phyloP scores from a whole-genome alignment of 2,329 filamentous ascomycete species.

The Fusarium mundagurra region DNA sequence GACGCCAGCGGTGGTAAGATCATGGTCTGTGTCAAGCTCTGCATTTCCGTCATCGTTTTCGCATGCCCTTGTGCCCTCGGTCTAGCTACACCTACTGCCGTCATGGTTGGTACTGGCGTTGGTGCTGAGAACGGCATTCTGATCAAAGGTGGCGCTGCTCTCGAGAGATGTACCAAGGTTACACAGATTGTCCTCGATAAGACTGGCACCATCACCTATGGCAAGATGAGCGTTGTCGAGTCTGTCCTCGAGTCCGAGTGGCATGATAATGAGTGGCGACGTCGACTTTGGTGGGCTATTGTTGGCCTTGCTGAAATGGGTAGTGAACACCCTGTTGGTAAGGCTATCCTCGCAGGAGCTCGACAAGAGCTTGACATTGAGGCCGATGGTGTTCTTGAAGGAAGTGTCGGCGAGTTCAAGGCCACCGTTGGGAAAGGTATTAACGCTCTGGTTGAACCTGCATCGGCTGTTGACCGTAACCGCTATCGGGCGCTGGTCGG shows the following conservation, averaged over 20 bases:
- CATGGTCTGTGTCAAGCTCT: constrained; percentile 97
- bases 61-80: constrained; percentile 98
- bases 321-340: constrained; percentile 96
- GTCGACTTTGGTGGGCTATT: constrained; percentile 91
- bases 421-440: constrained; percentile 87
- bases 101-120: constrained; percentile 99
- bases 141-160: constrained; percentile 93
- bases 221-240: constrained; percentile 91
- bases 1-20: constrained; percentile 86
- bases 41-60: constrained; percentile 98
- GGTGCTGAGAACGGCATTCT: constrained; percentile 95
- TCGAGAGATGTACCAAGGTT: constrained; percentile 90
- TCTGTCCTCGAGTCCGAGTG: constrained; percentile 74
- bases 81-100: constrained; percentile 92
- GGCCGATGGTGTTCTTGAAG: constrained; percentile 79
- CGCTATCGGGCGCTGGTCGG: constrained; percentile 86
- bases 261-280: constrained; percentile 73
- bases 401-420: constrained; percentile 85
- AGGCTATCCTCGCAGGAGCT: constrained; percentile 80
- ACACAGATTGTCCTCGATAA: constrained; percentile 94
- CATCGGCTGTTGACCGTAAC: constrained; percentile 70
- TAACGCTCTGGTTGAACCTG: constrained; percentile 81
- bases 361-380: constrained; percentile 79
- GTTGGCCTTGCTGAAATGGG: constrained; percentile 95
- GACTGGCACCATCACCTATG: constrained; percentile 92